phyloP scores from a whole-genome alignment of 2,329 filamentous ascomycete genomes.

The Keithomyces neogunnii region DNA sequence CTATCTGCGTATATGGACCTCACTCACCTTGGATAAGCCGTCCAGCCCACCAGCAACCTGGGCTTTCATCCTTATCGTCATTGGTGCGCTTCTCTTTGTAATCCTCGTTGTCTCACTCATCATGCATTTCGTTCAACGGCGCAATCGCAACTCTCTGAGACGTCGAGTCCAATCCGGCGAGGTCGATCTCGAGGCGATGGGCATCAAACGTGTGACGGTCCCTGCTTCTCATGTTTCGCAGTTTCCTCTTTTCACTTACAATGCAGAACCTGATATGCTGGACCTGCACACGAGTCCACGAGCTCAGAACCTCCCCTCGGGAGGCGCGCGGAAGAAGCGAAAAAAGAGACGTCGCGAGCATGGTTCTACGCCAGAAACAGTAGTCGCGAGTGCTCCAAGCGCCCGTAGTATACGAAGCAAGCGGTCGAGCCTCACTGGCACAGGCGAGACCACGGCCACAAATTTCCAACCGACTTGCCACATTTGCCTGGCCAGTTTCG shows the following conservation, averaged over 20 bases:
- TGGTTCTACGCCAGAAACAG: constrained; percentile 18
- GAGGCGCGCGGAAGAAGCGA: constrained; percentile 19
- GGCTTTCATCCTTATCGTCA: constrained; percentile 66
- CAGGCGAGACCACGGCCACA: constrained; percentile 33
- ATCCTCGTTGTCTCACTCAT: constrained; percentile 57
- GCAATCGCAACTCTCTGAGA: constrained; percentile 58
- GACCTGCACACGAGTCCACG: constrained; percentile 24
- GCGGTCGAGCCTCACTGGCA: constrained; percentile 25
- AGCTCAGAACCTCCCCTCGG: constrained; percentile 16
- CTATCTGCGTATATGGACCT: constrained; percentile 53
- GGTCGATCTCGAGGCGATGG: constrained; percentile 77
- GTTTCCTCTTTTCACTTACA: constrained; percentile 75
- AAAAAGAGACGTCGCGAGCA: constrained; percentile 22
- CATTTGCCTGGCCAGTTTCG: constrained; percentile 83
- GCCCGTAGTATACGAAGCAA: constrained; percentile 27
- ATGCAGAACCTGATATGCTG: constrained; percentile 39
- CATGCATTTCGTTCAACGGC: constrained; percentile 72
- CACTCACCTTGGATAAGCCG: constrained; percentile 38
- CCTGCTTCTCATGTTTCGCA: constrained; percentile 61
- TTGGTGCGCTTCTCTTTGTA: constrained; percentile 62
- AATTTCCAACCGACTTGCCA: constrained; percentile 74
- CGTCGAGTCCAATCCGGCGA: constrained; percentile 68
- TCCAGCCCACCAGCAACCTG: constrained; percentile 63
- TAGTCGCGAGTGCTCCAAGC: constrained; percentile 11
- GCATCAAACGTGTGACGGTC: constrained; percentile 74